These are phyloP conservation scores for Geranomyces michiganensis DNA, from an alignment of 192 early-diverging fungal genomes.

Conservation along the genomic window DNA sequence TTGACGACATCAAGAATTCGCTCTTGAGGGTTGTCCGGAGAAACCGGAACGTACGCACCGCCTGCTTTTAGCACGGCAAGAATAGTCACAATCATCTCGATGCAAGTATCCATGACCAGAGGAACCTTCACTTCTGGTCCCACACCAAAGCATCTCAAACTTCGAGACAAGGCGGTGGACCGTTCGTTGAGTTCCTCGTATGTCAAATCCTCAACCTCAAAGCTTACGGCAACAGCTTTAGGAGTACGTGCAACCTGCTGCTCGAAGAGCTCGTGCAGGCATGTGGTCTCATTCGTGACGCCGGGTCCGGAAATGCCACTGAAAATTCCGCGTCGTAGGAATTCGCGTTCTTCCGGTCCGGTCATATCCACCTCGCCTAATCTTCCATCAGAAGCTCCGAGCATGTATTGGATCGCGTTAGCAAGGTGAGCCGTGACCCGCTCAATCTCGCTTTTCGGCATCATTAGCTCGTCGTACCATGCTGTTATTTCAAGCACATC, in stretches of 20 bases:
- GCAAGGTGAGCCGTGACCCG: background rate
- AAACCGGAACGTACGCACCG: constrained; percentile 37
- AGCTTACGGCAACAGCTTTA: constrained; percentile 5
- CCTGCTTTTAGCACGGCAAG: constrained; percentile 40
- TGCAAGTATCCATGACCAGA: background rate
- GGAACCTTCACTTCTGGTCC: constrained; percentile 2
- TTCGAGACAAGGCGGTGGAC: background rate
- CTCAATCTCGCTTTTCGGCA: background rate
- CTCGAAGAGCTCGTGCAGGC: constrained; percentile 13
- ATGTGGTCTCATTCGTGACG: background rate
- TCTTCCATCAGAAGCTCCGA: background rate
- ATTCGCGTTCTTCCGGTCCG: background rate
- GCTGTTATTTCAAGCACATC: background rate
- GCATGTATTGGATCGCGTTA: background rate
- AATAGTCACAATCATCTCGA: constrained; percentile 31
- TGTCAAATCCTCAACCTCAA: background rate
- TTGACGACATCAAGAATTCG: constrained; percentile 36
- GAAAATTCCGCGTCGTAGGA: too few species aligned
- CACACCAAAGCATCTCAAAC: background rate
- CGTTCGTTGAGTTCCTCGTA: constrained; percentile 16
- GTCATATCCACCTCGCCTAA: background rate
- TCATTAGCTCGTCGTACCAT: background rate
- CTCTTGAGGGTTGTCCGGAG: constrained; percentile 25
- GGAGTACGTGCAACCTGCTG: constrained; percentile 12
- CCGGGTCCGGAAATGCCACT: too few species aligned